These are phyloP conservation scores for Dunaliella primolecta DNA, from an alignment of 139 green algal genomes.

Conservation along the genomic window DNA sequence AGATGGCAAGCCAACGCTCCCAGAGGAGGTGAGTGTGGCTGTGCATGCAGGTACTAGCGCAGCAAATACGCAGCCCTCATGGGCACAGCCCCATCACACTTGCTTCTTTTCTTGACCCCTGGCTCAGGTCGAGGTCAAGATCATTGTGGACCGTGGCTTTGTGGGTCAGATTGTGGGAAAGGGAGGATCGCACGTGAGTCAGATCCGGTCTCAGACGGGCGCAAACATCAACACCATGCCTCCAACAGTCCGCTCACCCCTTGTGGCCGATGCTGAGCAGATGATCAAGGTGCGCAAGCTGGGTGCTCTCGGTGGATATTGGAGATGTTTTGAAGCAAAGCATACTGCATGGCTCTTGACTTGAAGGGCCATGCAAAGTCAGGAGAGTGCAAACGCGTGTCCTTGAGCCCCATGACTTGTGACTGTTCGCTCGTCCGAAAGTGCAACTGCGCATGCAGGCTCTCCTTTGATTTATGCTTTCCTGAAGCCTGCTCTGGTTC, in stretches of 20 bases:
- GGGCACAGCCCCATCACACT: neutral
- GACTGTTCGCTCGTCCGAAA: too few relatives aligned
- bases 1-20: neutral
- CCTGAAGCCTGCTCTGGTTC: too few relatives aligned
- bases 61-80: neutral
- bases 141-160: conserved; percentile 23
- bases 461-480: too few relatives aligned
- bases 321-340: too few relatives aligned
- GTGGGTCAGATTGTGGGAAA: conserved; percentile 18
- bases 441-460: too few relatives aligned
- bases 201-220: neutral
- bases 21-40: conserved; percentile 1
- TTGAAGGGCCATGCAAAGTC: too few relatives aligned
- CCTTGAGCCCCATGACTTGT: too few relatives aligned
- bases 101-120: too few relatives aligned
- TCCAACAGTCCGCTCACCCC: neutral
- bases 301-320: too few relatives aligned
- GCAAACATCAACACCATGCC: neutral
- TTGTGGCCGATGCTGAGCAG: conserved; percentile 2
- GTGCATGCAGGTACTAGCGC: neutral
- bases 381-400: too few relatives aligned
- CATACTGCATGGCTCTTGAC: too few relatives aligned
- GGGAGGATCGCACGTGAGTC: neutral
- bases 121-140: neutral
- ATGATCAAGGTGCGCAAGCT: conserved; percentile 12